phyloP scores from a whole-genome alignment of 108 stramenopile species.

The Conticribra guillardii region DNA sequence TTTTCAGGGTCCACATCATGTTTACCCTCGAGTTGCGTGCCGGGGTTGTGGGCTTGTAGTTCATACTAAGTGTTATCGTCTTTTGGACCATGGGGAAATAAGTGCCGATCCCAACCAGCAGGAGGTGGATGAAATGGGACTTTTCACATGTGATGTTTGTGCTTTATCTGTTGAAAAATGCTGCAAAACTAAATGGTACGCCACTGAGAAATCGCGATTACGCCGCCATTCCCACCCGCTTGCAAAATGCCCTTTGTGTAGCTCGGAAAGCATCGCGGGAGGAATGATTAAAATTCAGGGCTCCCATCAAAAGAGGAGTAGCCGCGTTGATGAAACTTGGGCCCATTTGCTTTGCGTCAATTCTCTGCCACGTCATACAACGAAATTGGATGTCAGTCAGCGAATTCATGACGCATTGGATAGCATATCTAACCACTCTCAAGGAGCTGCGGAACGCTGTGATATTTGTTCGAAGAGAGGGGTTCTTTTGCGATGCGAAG shows the following conservation, averaged over 20 bases:
- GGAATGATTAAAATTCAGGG: slow-evolving; percentile 34
- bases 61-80: slow-evolving; percentile 44
- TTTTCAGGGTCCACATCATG: slow-evolving; percentile 23
- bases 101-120: neutral
- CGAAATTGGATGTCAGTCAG: neutral
- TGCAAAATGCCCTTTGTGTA: slow-evolving; percentile 30
- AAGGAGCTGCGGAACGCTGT: too few species aligned
- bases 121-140: slow-evolving; percentile 33
- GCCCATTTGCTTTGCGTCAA: slow-evolving; percentile 41
- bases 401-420: too few species aligned
- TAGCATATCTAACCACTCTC: too few species aligned
- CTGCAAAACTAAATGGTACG: neutral
- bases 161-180: neutral
- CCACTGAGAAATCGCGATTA: slow-evolving; percentile 22
- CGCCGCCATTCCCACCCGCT: slow-evolving; percentile 32
- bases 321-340: slow-evolving; percentile 20
- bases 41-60: slow-evolving; percentile 43
- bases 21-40: slow-evolving; percentile 38
- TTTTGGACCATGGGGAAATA: slow-evolving; percentile 19
- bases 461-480: slow-evolving; percentile 17
- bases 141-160: slow-evolving; percentile 47
- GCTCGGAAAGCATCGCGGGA: slow-evolving; percentile 22
- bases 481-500: slow-evolving; percentile 18
- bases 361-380: slow-evolving; percentile 12
- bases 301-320: slow-evolving; percentile 14